phyloP scores from a whole-genome alignment of 352 stramenopile genomes.

The Globisporangium barbulae region DNA sequence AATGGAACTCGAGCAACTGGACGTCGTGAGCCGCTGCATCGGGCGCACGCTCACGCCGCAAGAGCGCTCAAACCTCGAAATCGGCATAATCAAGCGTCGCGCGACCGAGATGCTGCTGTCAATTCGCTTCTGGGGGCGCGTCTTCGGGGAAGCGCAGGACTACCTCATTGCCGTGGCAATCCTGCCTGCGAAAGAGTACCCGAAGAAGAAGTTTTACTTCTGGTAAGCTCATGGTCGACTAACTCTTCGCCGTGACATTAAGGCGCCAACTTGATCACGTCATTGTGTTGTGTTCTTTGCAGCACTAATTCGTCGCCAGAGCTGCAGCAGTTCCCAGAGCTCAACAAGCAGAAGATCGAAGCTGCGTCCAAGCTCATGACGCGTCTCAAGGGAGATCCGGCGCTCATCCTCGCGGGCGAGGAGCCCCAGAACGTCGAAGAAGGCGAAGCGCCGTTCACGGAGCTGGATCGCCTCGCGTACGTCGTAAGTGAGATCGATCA shows the following conservation, averaged over 20 bases:
- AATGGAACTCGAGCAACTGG: constrained; percentile 79
- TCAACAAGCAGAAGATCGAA: constrained; percentile 55
- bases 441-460: constrained; percentile 43
- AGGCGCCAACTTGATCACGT: too few relatives aligned
- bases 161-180: constrained; percentile 67
- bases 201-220: constrained; percentile 87
- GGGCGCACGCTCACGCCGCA: constrained; percentile 67
- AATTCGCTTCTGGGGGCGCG: constrained; percentile 72
- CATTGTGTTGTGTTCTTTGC: not conserved
- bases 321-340: constrained; percentile 75
- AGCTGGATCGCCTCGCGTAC: constrained; percentile 70
- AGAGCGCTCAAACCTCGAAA: constrained; percentile 75
- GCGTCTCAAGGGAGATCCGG: constrained; percentile 63
- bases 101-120: constrained; percentile 58
- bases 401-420: constrained; percentile 40
- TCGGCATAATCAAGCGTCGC: constrained; percentile 64
- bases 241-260: too few relatives aligned
- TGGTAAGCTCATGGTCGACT: constrained; percentile 28
- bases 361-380: constrained; percentile 41
- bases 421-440: constrained; percentile 41
- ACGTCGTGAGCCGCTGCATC: constrained; percentile 65
- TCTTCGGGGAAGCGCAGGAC: constrained; percentile 58
- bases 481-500: constrained; percentile 69
- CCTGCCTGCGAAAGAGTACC: constrained; percentile 56
- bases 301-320: constrained; percentile 76